Evolutionary conservation across 352 stramenopile genomes (phyloP).

Genomic region (Peronospora tabacina): DNA sequence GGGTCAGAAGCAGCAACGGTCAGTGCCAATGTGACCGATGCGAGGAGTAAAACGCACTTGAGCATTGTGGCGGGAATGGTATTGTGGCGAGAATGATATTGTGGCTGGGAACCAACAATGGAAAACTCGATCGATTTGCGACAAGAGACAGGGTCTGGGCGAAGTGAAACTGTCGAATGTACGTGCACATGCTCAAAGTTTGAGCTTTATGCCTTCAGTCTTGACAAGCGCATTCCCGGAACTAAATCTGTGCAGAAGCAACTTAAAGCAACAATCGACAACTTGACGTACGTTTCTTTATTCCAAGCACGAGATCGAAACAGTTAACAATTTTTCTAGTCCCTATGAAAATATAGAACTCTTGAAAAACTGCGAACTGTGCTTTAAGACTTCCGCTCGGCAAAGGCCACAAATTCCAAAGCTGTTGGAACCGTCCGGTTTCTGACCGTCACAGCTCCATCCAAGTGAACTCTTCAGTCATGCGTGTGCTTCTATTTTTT

Average conservation of each 20-base stretch:
- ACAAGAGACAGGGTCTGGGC: neutral
- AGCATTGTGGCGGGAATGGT: slow-evolving; percentile 11
- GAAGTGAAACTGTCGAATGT: neutral
- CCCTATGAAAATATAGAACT: neutral
- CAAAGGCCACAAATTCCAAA: neutral
- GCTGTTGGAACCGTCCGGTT: neutral
- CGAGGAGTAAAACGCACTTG: slow-evolving; percentile 16
- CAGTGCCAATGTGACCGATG: slow-evolving; percentile 1
- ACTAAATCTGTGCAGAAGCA: neutral
- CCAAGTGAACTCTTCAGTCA: neutral
- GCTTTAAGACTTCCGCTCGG: neutral
- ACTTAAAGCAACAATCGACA: neutral
- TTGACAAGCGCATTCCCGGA: neutral
- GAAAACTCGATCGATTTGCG: neutral
- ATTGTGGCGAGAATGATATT: slow-evolving; percentile 1
- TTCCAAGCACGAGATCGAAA: neutral
- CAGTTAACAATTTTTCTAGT: neutral
- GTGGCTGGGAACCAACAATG: slow-evolving; percentile 5
- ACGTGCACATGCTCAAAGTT: neutral
- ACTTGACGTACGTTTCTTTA: neutral
- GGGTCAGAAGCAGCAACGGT: neutral
- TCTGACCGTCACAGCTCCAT: neutral
- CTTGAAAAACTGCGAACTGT: neutral
- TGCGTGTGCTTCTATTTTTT: neutral
- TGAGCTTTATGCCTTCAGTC: neutral